A percentile compares a stretch with the other conserved stretches of the same genome.
These are phyloP conservation scores for Tricholoma furcatifolium DNA, from an alignment of 768 basidiomycete species.

Conservation along the genomic window DNA sequence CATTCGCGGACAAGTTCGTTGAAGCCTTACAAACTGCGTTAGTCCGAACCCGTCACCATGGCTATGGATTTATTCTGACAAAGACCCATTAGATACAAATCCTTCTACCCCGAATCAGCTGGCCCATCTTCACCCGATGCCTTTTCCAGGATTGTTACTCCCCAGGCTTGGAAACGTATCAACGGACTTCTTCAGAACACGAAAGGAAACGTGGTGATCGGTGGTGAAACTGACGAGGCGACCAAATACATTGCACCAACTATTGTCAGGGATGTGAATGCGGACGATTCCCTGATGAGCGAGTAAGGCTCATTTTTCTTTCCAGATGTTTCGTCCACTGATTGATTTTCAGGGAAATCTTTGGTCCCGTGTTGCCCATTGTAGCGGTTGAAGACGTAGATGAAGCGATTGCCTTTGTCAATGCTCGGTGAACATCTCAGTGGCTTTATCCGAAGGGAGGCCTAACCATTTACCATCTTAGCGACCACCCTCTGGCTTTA, in stretches of 20 bases:
- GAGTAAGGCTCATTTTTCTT: conserved; percentile 45
- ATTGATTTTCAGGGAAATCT: conserved; percentile 60
- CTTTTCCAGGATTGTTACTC: conserved; percentile 51
- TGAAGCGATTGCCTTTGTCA: conserved; percentile 69
- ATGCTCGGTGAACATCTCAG: conserved; percentile 39
- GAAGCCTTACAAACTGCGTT: conserved; percentile 42
- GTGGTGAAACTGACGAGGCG: conserved; percentile 60
- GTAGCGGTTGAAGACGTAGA: conserved; percentile 70
- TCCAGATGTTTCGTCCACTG: neutral
- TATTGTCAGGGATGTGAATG: conserved; percentile 59
- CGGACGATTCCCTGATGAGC: conserved; percentile 72
- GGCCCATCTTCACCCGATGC: conserved; percentile 42
- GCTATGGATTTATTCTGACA: neutral
- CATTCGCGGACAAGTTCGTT: conserved; percentile 45
- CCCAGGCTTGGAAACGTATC: conserved; percentile 56
- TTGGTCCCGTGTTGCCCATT: conserved; percentile 80
- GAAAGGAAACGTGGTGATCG: conserved; percentile 61
- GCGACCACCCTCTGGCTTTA: conserved; percentile 72
- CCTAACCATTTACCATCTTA: conserved; percentile 20
- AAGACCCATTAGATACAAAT: conserved; percentile 38
- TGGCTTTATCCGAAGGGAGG: neutral
- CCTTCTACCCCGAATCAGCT: conserved; percentile 55
- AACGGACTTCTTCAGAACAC: conserved; percentile 63
- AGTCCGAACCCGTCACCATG: conserved; percentile 9
- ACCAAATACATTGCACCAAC: conserved; percentile 71